phyloP scores from a whole-genome alignment of 2,329 filamentous ascomycete genomes.

The Neoascochyta sp. region DNA sequence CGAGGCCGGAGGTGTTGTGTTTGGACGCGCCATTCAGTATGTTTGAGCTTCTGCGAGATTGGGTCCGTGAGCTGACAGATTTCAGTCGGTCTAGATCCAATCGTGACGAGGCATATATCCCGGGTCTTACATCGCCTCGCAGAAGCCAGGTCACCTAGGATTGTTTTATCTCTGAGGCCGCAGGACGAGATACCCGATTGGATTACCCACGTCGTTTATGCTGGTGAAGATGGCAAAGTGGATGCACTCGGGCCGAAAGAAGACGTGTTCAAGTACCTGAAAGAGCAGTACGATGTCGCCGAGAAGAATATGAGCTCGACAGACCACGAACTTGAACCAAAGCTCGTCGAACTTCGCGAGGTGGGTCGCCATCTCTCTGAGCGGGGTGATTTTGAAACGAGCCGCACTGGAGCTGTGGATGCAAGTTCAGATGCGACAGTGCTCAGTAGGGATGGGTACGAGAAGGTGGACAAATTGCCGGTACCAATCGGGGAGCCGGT shows the following conservation, averaged over 20 bases:
- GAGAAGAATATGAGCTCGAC: constrained; percentile 31
- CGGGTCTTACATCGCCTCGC: constrained; percentile 67
- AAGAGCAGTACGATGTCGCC: constrained; percentile 22
- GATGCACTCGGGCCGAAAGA: constrained; percentile 63
- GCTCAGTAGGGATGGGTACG: constrained; percentile 33
- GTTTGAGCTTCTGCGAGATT: constrained; percentile 15
- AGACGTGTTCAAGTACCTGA: constrained; percentile 53
- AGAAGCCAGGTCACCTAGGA: constrained; percentile 60
- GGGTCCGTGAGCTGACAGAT: constrained; percentile 1
- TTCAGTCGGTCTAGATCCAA: constrained; percentile 80
- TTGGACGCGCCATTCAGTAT: constrained; percentile 81
- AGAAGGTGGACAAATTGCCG: constrained; percentile 15
- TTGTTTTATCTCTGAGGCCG: constrained; percentile 74
- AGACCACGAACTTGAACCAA: constrained; percentile 11
- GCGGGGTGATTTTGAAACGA: constrained; percentile 24
- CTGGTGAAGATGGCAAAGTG: constrained; percentile 65
- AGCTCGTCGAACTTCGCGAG: constrained; percentile 25
- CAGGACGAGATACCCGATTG: constrained; percentile 86
- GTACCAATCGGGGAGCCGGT: constrained; percentile 59
- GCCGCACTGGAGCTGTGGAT: constrained; percentile 4
- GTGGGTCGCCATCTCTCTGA: constrained; percentile 27
- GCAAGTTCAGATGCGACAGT: constrained; percentile 1
- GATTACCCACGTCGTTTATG: constrained; percentile 78
- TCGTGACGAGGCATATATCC: constrained; percentile 69
- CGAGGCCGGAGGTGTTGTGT: constrained; percentile 73